Evolutionary conservation across 169 alveolate genomes (phyloP).

Genomic region (Eimeria brunetti): DNA sequence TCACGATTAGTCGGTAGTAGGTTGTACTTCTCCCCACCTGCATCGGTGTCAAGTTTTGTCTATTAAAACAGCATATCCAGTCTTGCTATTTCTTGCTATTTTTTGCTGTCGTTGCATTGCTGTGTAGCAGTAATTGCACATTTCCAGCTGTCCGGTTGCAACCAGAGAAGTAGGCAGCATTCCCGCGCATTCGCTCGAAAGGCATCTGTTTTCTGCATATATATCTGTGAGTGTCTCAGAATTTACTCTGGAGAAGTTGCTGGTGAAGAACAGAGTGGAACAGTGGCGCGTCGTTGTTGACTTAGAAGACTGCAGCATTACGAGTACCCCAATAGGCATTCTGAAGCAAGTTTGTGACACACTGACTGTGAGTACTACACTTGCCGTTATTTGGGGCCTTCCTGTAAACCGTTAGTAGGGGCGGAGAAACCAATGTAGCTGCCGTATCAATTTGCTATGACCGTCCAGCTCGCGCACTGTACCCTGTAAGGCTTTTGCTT

Average conservation of each 20-base stretch:
- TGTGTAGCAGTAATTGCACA: neutral
- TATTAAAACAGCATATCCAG: neutral
- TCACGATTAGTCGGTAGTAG: neutral
- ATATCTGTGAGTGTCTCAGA: slow-evolving; percentile 71
- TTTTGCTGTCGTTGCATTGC: neutral
- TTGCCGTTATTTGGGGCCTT: neutral
- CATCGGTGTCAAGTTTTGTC: neutral
- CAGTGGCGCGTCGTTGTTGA: slow-evolving; percentile 88
- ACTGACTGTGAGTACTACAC: slow-evolving; percentile 72
- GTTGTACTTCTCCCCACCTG: neutral
- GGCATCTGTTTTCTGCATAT: neutral
- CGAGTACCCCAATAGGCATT: slow-evolving; percentile 82
- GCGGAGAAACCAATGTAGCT: neutral
- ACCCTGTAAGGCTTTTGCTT: neutral
- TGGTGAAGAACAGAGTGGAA: slow-evolving; percentile 86
- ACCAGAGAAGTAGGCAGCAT: neutral
- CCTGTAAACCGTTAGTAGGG: neutral
- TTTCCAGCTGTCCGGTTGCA: neutral
- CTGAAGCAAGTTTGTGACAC: slow-evolving; percentile 84
- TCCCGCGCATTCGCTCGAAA: neutral
- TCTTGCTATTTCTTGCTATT: neutral
- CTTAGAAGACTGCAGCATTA: slow-evolving; percentile 83
- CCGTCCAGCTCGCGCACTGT: neutral
- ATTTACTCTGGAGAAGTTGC: slow-evolving; percentile 82
- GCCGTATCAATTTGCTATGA: neutral